These are phyloP conservation scores for Starmerella tilneyi DNA, from an alignment of 805 yeast species.

Conservation along the genomic window DNA sequence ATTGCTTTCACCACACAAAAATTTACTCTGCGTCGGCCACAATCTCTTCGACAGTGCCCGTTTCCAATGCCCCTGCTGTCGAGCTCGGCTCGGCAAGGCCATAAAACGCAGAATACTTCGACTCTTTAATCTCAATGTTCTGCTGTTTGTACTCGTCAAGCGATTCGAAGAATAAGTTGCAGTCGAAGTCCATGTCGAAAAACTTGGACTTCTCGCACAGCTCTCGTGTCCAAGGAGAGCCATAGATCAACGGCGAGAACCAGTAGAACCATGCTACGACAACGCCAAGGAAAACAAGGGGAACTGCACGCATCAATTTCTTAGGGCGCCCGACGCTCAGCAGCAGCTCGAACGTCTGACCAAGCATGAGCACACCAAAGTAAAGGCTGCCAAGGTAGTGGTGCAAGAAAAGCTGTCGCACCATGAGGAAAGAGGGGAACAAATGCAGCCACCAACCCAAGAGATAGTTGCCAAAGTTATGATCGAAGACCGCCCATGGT, in stretches of 20 bases:
- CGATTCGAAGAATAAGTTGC: constrained; percentile 42
- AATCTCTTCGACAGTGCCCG: constrained; percentile 5
- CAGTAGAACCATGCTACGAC: constrained; percentile 47
- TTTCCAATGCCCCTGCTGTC: constrained; percentile 12
- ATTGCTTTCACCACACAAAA: too few species aligned
- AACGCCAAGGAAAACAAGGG: constrained; percentile 41
- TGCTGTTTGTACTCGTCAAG: constrained; percentile 26
- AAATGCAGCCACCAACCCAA: constrained; percentile 52
- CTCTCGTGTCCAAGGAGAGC: constrained; percentile 62
- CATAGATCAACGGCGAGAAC: constrained; percentile 70
- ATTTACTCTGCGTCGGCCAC: not conserved
- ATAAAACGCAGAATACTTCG: constrained; percentile 18
- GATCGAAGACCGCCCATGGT: constrained; percentile 30
- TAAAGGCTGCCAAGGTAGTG: constrained; percentile 89
- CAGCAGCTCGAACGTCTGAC: constrained; percentile 41
- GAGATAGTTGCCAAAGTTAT: constrained; percentile 36
- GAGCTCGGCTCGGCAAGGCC: constrained; percentile 14
- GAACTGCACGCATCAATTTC: constrained; percentile 30
- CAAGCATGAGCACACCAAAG: constrained; percentile 69
- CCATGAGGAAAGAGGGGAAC: constrained; percentile 66
- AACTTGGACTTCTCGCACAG: constrained; percentile 55
- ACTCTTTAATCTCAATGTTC: constrained; percentile 17
- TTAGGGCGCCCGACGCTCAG: constrained; percentile 21
- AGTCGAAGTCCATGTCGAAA: constrained; percentile 82
- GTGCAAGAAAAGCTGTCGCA: constrained; percentile 83